Evolutionary conservation across 805 yeast genomes (phyloP).

Genomic region (Wickerhamiella hasegawae): DNA sequence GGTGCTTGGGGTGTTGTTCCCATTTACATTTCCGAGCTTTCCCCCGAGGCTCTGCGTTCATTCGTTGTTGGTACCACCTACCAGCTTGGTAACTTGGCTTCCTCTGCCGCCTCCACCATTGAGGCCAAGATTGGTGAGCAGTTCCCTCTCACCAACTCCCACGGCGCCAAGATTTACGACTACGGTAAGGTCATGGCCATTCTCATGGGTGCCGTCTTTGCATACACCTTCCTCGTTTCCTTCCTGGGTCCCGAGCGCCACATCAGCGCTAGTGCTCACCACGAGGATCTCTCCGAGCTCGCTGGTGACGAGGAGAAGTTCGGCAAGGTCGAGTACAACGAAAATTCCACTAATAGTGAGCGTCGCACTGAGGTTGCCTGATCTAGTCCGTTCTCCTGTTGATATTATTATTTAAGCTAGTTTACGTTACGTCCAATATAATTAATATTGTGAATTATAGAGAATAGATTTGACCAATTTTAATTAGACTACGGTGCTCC

Average conservation of each 20-base stretch:
- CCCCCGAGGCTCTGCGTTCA: conserved; percentile 48
- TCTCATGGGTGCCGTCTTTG: conserved; percentile 50
- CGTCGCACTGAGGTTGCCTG: background rate
- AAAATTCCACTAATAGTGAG: background rate
- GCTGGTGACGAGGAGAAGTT: conserved; percentile 3
- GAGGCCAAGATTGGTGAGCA: conserved; percentile 45
- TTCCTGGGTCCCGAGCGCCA: conserved; percentile 40
- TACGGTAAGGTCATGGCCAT: conserved; percentile 61
- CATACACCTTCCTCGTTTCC: conserved; percentile 30
- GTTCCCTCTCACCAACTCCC: conserved; percentile 34
- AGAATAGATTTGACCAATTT: background rate
- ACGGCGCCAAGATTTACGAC: conserved; percentile 27
- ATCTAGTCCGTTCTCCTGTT: background rate
- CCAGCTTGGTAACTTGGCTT: conserved; percentile 59
- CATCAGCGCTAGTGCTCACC: conserved; percentile 10
- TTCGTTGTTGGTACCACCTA: conserved; percentile 46
- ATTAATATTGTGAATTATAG: no score
- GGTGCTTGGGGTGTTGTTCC: conserved; percentile 68
- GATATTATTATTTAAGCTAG: background rate
- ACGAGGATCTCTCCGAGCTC: background rate
- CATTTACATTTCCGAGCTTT: conserved; percentile 46
- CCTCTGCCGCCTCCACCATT: conserved; percentile 56
- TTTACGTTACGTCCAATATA: background rate
- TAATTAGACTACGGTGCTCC: background rate
- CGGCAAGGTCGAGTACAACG: background rate